Evolutionary conservation across 257 asterid species (phyloP), one percentile per base, ranked within the genome.

Genomic region (Penstemon eatonii): DNA sequence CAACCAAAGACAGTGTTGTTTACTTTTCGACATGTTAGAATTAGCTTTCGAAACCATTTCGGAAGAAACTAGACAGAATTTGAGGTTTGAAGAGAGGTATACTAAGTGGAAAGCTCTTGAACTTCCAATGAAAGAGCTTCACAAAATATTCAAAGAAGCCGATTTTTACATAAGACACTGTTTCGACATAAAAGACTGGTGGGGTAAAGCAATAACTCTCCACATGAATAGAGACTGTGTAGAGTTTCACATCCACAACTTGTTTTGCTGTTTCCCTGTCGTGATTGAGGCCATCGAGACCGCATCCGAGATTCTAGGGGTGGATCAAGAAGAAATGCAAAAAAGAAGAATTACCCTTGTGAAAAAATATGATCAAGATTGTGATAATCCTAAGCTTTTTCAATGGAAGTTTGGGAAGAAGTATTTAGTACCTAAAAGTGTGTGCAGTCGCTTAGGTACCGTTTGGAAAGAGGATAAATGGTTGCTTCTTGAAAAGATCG

Each of bases 271-370:
- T 57, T 90, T 92, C 55, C 80, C 97, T 0, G 84, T 86, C 7
- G 95, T 92, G 62, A 81, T 92, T 50, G 98, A 92, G 83, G 98
- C 97, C 41, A 84, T 92, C 46, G 98, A 92, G 69, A 72, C 91
- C 4, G 96, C 87, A 3, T 89, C 97, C 19, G 98, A 90, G 74
- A 68, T 86, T 47, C 86, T 96, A 0, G 97, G 89, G 2, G 37
- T 71, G 5, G 89, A 88, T 10, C 82, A 78, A 55, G 95, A 86
- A 11, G 93, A 82, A 6, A 83, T 88, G 88, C 91, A 81, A 62
- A 90, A 70, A 63, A 75, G 83, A 59, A 70, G 95, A 66, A 19
- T 40, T 7, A 76, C 85, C 4, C 73, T 87, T 4, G 66, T 78
- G 70, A 86, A 71, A 8, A 92, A 92, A 64, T 92, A 92, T 40